A percentile compares a stretch with the other conserved stretches of the same genome.
Conservation (phyloP, 208 protist genomes). For the Wallacemonas rigidus region DNA sequence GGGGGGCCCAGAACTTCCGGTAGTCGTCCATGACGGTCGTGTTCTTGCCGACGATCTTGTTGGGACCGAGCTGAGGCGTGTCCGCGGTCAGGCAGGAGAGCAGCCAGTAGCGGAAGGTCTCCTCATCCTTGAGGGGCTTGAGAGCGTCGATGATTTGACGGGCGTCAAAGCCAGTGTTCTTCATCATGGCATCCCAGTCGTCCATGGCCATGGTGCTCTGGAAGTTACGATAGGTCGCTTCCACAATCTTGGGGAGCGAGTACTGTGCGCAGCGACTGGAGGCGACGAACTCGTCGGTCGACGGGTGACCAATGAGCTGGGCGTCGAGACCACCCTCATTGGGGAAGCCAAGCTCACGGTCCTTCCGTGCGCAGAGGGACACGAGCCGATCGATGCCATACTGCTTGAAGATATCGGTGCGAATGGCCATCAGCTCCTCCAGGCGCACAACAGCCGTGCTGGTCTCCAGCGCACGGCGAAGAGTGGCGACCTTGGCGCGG, state of each 20-base stretch:
- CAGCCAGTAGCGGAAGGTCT: constrained; percentile 88
- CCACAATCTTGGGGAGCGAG: constrained; percentile 78
- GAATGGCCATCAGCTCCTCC: constrained; percentile 63
- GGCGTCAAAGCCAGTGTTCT: constrained; percentile 41
- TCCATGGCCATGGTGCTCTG: constrained; percentile 58
- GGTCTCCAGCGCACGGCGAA: constrained; percentile 53
- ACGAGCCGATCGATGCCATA: constrained; percentile 83
- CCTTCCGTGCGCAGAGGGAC: constrained; percentile 65
- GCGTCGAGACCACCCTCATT: constrained; percentile 71
- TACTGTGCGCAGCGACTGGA: constrained; percentile 76
- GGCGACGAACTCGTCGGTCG: constrained; percentile 55
- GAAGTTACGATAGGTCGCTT: constrained; percentile 81
- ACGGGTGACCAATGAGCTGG: constrained; percentile 31
- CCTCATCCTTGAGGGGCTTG: constrained; percentile 69
- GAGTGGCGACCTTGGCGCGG: constrained; percentile 53
- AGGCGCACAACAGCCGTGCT: constrained; percentile 51
- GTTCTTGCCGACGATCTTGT: constrained; percentile 85
- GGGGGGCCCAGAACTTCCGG: constrained; percentile 72
- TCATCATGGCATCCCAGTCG: constrained; percentile 62
- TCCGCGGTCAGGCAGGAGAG: constrained; percentile 82
- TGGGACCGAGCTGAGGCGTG: constrained; percentile 74
- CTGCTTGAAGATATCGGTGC: constrained; percentile 59
- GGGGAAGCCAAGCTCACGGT: constrained; percentile 68
- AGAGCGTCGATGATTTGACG: constrained; percentile 45
- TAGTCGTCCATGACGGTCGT: constrained; percentile 68